A percentile compares a stretch with the other conserved stretches of the same genome.
These are phyloP conservation scores for Penicillium sp. DNA, from an alignment of 2,329 filamentous ascomycete genomes.

Conservation along the genomic window DNA sequence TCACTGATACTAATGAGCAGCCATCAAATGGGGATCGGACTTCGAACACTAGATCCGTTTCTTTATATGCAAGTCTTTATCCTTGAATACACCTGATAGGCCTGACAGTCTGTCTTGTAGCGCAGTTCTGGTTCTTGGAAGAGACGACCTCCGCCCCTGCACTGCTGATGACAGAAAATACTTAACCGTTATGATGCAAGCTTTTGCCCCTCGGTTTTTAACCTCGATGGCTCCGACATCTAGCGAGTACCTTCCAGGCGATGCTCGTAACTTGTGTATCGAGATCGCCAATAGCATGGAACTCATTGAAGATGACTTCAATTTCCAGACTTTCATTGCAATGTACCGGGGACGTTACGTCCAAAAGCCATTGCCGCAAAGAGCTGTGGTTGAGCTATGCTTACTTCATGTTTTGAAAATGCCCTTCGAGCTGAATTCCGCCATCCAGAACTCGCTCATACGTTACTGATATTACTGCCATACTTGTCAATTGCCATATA, in stretches of 20 bases:
- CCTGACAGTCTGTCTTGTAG: background rate
- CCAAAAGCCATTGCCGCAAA: background rate
- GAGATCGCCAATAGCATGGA: background rate
- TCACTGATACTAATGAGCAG: background rate
- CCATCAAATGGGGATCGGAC: background rate
- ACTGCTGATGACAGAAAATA: slow-evolving; percentile 3
- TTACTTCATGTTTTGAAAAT: slow-evolving; percentile 14
- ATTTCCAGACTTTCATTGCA: background rate
- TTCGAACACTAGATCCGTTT: background rate
- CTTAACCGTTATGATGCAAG: slow-evolving; percentile 3
- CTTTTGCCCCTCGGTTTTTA: background rate
- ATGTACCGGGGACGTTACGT: background rate
- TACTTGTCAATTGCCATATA: background rate
- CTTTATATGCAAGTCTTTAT: background rate
- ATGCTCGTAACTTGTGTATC: background rate
- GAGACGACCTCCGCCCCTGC: background rate
- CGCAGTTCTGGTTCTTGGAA: background rate
- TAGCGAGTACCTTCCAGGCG: background rate
- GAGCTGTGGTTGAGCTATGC: slow-evolving; percentile 5
- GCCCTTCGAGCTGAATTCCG: slow-evolving; percentile 11
- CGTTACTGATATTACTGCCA: background rate
- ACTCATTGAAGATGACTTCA: background rate
- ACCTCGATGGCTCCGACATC: background rate
- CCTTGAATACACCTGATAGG: too few species aligned
- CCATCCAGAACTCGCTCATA: slow-evolving; percentile 4